These are phyloP conservation scores for Termitomyces titanicus DNA, from an alignment of 768 basidiomycete species.

Conservation along the genomic window DNA sequence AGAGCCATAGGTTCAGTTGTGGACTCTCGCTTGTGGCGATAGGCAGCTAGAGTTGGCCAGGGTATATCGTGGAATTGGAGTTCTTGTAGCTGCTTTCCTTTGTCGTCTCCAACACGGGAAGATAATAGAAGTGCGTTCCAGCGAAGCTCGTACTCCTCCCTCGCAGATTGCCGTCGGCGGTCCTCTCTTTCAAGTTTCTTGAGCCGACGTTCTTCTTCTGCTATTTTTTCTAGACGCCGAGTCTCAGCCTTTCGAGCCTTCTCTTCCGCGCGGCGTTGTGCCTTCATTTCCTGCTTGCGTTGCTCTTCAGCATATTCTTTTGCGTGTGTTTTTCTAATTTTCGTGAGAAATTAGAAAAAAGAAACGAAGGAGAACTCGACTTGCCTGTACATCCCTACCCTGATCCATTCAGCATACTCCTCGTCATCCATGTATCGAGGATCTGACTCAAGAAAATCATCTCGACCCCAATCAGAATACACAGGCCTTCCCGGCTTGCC, in stretches of 20 bases:
- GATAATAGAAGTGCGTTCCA: constrained; percentile 52
- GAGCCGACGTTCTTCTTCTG: constrained; percentile 48
- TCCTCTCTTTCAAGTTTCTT: constrained; percentile 46
- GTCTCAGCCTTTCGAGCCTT: constrained; percentile 55
- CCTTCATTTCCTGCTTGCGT: constrained; percentile 49
- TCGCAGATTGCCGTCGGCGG: constrained; percentile 38
- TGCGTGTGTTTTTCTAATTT: constrained; percentile 59
- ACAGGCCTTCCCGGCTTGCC: constrained; percentile 21
- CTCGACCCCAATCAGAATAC: constrained; percentile 18
- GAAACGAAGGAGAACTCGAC: background rate
- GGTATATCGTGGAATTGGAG: constrained; percentile 63
- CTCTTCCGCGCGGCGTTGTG: constrained; percentile 49
- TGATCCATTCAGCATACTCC: constrained; percentile 84
- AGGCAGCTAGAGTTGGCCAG: constrained; percentile 55
- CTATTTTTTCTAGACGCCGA: constrained; percentile 42
- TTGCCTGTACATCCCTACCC: constrained; percentile 79
- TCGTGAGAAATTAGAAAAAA: background rate
- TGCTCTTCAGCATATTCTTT: constrained; percentile 62
- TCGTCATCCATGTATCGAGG: constrained; percentile 71
- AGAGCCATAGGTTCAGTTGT: constrained; percentile 13
- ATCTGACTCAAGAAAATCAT: constrained; percentile 39
- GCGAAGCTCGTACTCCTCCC: constrained; percentile 50
- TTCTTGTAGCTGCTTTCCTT: constrained; percentile 9
- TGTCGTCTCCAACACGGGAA: constrained; percentile 18
- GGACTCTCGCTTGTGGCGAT: constrained; percentile 21